A percentile compares a stretch with the other conserved stretches of the same genome.
phyloP scores from a whole-genome alignment of 345 rosid genomes.

The Euphorbia pulcherrima region DNA sequence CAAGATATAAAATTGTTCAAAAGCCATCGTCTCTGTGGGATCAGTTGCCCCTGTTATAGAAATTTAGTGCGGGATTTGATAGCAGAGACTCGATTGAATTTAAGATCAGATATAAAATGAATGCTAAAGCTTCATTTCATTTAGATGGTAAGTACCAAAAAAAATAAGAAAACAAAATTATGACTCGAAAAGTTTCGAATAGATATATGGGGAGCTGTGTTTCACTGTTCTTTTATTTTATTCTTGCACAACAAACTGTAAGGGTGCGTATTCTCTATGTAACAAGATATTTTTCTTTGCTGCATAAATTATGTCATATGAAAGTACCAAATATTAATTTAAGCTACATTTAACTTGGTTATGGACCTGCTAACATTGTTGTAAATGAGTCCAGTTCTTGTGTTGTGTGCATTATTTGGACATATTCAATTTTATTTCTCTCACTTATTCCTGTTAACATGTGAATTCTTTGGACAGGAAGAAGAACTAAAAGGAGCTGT shows the following conservation, averaged over 20 bases:
- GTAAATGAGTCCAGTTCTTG: neutral
- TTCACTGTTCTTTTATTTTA: neutral
- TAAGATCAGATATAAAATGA: too few species aligned
- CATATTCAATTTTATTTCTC: neutral
- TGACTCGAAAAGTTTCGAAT: neutral
- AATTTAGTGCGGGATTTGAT: too few species aligned
- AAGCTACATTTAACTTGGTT: neutral
- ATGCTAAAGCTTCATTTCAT: too few species aligned
- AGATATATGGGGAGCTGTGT: neutral
- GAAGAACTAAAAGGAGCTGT: constrained; percentile 67
- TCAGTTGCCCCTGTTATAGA: too few species aligned
- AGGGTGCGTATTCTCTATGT: neutral
- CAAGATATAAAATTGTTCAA: neutral
- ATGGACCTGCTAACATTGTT: neutral
- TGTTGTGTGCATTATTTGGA: neutral
- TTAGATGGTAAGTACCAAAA: neutral
- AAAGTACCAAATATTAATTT: too few species aligned
- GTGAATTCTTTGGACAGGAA: constrained; percentile 38
- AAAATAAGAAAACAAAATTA: neutral
- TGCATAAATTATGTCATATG: neutral
- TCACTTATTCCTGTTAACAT: neutral
- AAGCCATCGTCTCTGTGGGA: too few species aligned
- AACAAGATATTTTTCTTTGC: neutral
- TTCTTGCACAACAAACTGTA: neutral
- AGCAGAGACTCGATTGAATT: too few species aligned